Conservation (phyloP, 2,329 filamentous ascomycete species). For the Anisogramma anomala region DNA sequence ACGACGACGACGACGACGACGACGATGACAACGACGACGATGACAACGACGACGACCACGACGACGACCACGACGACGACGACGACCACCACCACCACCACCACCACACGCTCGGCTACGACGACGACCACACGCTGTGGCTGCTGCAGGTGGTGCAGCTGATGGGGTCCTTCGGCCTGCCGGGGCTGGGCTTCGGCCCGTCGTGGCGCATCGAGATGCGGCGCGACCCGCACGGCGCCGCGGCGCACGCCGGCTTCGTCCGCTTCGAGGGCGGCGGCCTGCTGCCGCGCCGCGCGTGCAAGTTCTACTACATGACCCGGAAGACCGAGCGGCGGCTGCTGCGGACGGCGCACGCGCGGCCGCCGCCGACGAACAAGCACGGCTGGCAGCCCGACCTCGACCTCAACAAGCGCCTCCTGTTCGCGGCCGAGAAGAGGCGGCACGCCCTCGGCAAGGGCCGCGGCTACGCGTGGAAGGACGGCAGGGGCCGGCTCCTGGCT, state of each 20-base stretch:
- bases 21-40: too few relatives aligned
- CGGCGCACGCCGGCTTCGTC: constrained; percentile 1
- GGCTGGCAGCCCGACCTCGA: constrained; percentile 9
- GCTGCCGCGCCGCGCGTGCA: constrained; percentile 6
- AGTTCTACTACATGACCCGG: constrained; percentile 15
- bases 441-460: not conserved
- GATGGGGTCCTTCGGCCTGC: constrained; percentile 3
- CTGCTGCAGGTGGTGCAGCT: constrained; percentile 10
- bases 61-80: too few relatives aligned
- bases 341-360: not conserved
- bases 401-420: constrained; percentile 7
- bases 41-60: too few relatives aligned
- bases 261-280: constrained; percentile 9
- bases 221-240: constrained; percentile 3
- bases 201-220: constrained; percentile 9
- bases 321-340: constrained; percentile 5
- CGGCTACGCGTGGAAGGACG: constrained; percentile 6
- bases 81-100: too few relatives aligned
- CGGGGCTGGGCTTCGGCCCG: constrained; percentile 4
- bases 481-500: constrained; percentile 4
- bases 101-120: constrained; percentile 1
- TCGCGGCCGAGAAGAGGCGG: constrained; percentile 7
- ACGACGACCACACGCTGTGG: constrained; percentile 6
- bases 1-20: too few relatives aligned
- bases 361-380: constrained; percentile 23